Percentiles rank a stretch among this genome's conserved stretches.
Conservation (phyloP, 257 asterid species). For the Osmanthus fragrans region DNA sequence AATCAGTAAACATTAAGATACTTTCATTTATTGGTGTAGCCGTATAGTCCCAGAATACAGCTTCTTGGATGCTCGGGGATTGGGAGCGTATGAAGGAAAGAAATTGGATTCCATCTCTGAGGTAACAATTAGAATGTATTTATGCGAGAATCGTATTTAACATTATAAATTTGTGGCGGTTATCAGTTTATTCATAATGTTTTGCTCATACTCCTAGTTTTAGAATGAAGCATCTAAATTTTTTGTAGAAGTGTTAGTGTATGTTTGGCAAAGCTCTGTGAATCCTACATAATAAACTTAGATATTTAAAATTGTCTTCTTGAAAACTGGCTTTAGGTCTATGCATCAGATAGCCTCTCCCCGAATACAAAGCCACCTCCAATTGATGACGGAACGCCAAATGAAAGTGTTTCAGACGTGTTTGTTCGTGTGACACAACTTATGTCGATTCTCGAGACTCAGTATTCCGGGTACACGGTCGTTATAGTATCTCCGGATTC, state of each 20-base stretch:
- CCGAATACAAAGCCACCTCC: conserved; percentile 84
- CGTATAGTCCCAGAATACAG: conserved; percentile 88
- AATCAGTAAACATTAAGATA: neutral
- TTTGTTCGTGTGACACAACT: conserved; percentile 93
- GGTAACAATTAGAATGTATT: conserved; percentile 35
- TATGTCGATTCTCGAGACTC: conserved; percentile 95
- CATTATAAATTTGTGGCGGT: neutral
- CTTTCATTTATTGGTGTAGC: conserved; percentile 38
- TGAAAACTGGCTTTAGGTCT: conserved; percentile 49
- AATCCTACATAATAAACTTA: neutral
- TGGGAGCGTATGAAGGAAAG: conserved; percentile 95
- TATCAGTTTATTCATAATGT: neutral
- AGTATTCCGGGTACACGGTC: conserved; percentile 73
- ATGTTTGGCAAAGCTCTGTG: too few species aligned
- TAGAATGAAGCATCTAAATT: neutral
- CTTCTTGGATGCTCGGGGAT: conserved; percentile 96
- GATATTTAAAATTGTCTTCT: neutral
- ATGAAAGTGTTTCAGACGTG: conserved; percentile 85
- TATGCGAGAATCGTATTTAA: neutral
- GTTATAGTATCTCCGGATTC: conserved; percentile 91
- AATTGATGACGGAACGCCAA: conserved; percentile 82
- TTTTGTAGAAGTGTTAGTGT: neutral
- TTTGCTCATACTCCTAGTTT: neutral
- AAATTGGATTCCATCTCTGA: conserved; percentile 63
- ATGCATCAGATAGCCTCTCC: conserved; percentile 77